A percentile compares a stretch with the other conserved stretches of the same genome.
Conservation (phyloP, 169 alveolate species). For the Plasmodium sp. region DNA sequence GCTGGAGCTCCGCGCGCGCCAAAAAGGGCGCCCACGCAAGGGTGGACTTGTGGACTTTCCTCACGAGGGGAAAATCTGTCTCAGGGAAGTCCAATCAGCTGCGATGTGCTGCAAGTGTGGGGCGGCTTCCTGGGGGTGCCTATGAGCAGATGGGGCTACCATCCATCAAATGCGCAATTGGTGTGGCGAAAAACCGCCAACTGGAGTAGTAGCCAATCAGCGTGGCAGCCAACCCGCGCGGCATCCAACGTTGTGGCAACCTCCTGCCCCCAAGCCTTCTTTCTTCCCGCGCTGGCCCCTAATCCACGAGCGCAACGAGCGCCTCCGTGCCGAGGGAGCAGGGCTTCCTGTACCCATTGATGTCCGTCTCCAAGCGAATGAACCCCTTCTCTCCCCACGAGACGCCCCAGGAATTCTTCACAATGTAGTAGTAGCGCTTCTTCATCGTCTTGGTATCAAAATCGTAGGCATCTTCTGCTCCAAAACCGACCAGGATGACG, state of each 20-base stretch:
- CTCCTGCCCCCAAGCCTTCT: no score
- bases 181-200: not conserved
- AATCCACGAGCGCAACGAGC: not conserved
- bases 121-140: not conserved
- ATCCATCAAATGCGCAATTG: not conserved
- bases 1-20: not conserved
- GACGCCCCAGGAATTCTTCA: constrained; percentile 89
- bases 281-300: not conserved
- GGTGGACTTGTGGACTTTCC: not conserved
- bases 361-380: constrained; percentile 80
- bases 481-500: constrained; percentile 89
- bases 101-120: not conserved
- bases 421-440: constrained; percentile 83
- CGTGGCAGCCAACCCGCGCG: not conserved
- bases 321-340: constrained; percentile 44
- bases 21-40: no score
- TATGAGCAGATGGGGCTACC: not conserved
- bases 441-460: not conserved
- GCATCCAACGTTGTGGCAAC: no score
- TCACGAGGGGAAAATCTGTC: not conserved
- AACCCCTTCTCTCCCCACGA: constrained; percentile 90
- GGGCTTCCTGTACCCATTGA: constrained; percentile 17
- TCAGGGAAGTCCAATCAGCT: not conserved
- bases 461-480: constrained; percentile 53
- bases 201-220: not conserved